Conservation (phyloP, 495 filamentous ascomycete species). For the Xylaria sp. region DNA sequence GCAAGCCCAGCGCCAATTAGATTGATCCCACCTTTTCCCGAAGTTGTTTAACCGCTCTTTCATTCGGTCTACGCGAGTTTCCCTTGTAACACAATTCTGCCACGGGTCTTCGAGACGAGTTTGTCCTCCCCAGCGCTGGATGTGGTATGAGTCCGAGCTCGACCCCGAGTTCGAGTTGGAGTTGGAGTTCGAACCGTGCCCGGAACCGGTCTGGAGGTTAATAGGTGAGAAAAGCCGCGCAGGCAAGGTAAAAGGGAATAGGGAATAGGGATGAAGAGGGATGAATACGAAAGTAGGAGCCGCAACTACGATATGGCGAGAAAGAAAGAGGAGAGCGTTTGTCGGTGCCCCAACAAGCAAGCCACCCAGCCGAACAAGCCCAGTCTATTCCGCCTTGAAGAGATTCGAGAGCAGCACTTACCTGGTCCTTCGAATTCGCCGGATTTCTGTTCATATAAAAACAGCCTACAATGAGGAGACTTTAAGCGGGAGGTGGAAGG, state of each 20-base stretch:
- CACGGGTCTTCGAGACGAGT: conserved; percentile 10
- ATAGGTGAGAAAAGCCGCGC: neutral
- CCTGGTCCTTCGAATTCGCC: neutral
- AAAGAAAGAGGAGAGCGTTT: neutral
- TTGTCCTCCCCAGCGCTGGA: conserved; percentile 23
- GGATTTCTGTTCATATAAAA: conserved; percentile 9
- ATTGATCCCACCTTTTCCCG: conserved; percentile 23
- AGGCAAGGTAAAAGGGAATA: neutral
- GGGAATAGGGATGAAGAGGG: neutral
- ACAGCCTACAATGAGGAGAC: neutral
- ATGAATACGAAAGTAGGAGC: neutral
- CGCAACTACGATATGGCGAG: neutral
- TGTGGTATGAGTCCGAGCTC: conserved; percentile 4
- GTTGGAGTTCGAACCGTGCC: conserved; percentile 9
- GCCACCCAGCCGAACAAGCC: neutral
- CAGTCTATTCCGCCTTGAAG: neutral
- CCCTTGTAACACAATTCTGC: neutral
- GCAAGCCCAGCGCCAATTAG: conserved; percentile 13
- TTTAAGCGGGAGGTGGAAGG: neutral
- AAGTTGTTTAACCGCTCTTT: conserved; percentile 13
- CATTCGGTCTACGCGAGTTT: neutral
- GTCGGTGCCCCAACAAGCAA: neutral
- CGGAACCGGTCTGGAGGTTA: conserved; percentile 8
- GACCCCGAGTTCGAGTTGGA: conserved; percentile 7
- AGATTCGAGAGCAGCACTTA: conserved; percentile 5